These are phyloP conservation scores for Cephalotrichum gorgonifer DNA, from an alignment of 2,329 filamentous ascomycete genomes.

Conservation along the genomic window DNA sequence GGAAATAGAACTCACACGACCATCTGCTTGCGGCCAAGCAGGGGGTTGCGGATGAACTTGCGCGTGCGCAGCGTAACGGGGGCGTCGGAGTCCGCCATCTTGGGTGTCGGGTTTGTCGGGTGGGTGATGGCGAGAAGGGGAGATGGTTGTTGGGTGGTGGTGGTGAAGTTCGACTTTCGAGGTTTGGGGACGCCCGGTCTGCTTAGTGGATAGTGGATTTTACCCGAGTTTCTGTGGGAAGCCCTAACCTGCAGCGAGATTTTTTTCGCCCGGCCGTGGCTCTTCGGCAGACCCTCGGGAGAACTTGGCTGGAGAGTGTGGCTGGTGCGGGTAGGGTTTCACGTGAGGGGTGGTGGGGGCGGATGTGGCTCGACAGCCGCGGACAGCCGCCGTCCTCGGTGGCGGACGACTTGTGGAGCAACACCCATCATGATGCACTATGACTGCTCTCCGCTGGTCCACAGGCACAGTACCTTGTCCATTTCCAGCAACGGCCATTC, in stretches of 20 bases:
- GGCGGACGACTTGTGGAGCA: no score
- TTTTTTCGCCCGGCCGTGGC: not conserved
- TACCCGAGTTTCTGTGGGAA: constrained; percentile 1
- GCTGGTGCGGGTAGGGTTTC: constrained; percentile 1
- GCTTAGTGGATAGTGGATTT: constrained; percentile 1
- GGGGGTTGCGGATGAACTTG: constrained; percentile 99
- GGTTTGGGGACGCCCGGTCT: no score
- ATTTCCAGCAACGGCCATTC: no score
- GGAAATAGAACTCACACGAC: constrained; percentile 70
- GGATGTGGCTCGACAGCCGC: no score
- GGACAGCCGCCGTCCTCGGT: no score
- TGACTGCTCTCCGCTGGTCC: no score
- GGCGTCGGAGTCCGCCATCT: constrained; percentile 77
- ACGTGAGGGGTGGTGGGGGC: not conserved
- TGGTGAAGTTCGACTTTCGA: constrained; percentile 11
- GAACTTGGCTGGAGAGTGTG: not conserved
- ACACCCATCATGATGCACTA: no score
- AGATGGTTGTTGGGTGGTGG: constrained; percentile 18
- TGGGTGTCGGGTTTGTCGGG: constrained; percentile 30
- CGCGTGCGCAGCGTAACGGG: constrained; percentile 86
- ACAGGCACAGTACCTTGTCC: no score
- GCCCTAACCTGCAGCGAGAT: constrained; percentile 1
- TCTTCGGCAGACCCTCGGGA: not conserved
- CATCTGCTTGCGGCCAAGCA: constrained; percentile 98
- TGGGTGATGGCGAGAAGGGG: constrained; percentile 16